Evolutionary conservation across 306 rosid genomes (phyloP).

Genomic region (Prunus fruticosa): DNA sequence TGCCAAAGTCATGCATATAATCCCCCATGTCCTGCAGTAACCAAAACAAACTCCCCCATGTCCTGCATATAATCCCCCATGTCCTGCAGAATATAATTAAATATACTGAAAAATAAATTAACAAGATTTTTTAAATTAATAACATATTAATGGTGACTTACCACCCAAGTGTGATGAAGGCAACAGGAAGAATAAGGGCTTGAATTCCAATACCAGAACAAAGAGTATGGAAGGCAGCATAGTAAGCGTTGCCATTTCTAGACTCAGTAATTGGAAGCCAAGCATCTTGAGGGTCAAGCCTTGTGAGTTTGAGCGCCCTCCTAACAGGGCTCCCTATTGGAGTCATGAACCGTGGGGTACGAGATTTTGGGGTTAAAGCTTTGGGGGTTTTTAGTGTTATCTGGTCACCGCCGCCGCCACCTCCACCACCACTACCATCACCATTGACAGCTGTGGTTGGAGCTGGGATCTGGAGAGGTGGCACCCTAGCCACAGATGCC

Average conservation of each 20-base stretch:
- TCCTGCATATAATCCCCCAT: conserved; percentile 43
- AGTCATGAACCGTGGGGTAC: conserved; percentile 34
- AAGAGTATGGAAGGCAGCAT: conserved; percentile 47
- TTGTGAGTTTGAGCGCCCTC: conserved; percentile 29
- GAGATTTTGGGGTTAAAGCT: conserved; percentile 18
- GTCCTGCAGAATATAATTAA: conserved; percentile 22
- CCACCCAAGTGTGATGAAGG: conserved; percentile 51
- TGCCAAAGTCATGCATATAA: conserved; percentile 33
- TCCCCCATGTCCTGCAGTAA: conserved; percentile 42
- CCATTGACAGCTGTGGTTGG: neutral
- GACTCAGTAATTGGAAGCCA: conserved; percentile 70
- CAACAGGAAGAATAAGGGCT: conserved; percentile 47
- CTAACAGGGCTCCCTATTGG: conserved; percentile 33
- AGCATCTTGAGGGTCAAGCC: conserved; percentile 42
- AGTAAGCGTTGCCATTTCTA: conserved; percentile 47
- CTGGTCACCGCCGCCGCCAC: conserved; percentile 5
- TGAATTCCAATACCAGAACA: conserved; percentile 59
- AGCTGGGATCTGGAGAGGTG: conserved; percentile 6
- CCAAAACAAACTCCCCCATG: conserved; percentile 6
- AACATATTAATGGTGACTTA: conserved; percentile 7
- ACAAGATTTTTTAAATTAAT: neutral
- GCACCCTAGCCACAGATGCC: conserved; percentile 11
- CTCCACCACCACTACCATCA: neutral
- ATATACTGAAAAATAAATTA: neutral
- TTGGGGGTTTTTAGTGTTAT: conserved; percentile 20